phyloP scores from a whole-genome alignment of 2,329 filamentous ascomycete species.

The Chaetomium sp. region DNA sequence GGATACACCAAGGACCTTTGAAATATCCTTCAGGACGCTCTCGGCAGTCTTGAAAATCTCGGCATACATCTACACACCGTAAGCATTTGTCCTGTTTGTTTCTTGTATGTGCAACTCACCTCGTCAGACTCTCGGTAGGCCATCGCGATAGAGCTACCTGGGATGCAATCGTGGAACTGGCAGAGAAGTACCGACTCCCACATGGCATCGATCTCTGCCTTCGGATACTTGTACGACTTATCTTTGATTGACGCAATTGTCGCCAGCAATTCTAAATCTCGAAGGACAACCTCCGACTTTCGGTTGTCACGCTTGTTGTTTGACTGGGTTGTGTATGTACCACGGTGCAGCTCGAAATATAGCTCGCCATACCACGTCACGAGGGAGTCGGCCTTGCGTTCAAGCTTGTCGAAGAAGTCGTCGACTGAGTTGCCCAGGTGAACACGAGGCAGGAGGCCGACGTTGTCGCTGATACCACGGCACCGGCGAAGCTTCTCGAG shows the following conservation, averaged over 20 bases:
- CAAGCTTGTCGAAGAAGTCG: slow-evolving; percentile 85
- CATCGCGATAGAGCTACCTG: slow-evolving; percentile 95
- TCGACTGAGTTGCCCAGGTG: slow-evolving; percentile 90
- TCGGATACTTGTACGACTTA: slow-evolving; percentile 82
- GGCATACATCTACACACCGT: slow-evolving; percentile 66
- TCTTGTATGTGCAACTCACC: slow-evolving; percentile 44
- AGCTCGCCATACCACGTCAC: slow-evolving; percentile 98
- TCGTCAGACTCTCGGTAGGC: slow-evolving; percentile 95
- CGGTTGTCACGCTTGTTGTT: slow-evolving; percentile 97
- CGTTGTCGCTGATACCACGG: slow-evolving; percentile 86
- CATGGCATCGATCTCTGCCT: slow-evolving; percentile 90
- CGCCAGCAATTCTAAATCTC: slow-evolving; percentile 84
- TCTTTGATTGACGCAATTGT: slow-evolving; percentile 79
- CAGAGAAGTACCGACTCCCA: slow-evolving; percentile 92
- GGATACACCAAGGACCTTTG: slow-evolving; percentile 66
- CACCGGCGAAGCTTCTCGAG: slow-evolving; percentile 92
- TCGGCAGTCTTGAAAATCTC: slow-evolving; percentile 78
- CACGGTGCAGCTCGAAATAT: slow-evolving; percentile 96
- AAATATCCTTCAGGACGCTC: slow-evolving; percentile 69
- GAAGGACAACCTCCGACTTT: slow-evolving; percentile 78
- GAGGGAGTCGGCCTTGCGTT: slow-evolving; percentile 76
- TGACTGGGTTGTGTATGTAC: slow-evolving; percentile 95
- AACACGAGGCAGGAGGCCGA: slow-evolving; percentile 80
- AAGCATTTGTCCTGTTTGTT: slow-evolving; percentile 30
- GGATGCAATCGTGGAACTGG: slow-evolving; percentile 97